Evolutionary conservation across 164 flowering plant genomes (phyloP), one percentile per base, ranked within the genome.

Genomic region (Warburgia ugandensis): DNA sequence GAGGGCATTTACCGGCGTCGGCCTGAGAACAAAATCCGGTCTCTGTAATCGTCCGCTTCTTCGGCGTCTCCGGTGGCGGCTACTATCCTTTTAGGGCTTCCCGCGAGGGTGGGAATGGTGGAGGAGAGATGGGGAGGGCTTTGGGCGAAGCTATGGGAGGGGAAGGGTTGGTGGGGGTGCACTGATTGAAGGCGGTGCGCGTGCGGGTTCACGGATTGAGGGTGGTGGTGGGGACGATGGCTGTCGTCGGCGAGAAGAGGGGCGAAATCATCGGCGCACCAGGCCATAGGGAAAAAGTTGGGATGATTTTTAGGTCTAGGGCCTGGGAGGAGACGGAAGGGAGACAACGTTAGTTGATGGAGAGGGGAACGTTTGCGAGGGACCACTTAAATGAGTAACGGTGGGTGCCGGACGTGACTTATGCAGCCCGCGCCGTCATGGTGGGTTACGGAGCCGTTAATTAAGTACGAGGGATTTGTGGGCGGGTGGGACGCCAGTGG

Each of bases 341-440:
- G 8, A 64, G 75, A 69, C 78, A 83, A 64, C 87, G 87, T 78
- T 81, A 74, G 69, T 29, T 39, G 20, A 3, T 13, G 52, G 47
- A 25, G 35, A 37, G 17, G 6, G 43, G 22, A 47, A 37, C 63
- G 72, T 41, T 45, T 29, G 61, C 17, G 40, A 44, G 53, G 33
- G 25, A 36, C 45, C 50, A 45, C 40, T 60, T 46, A 51, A 32
- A 54, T 16, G 52, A 13, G 9, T 66, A 58, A 74, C 77, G 78
- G 79, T 52, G 48, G 27, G 50, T 3, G 40, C 19, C 29, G 25
- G 46, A 52, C 65, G 77, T 65, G 69, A 70, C 23, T 12, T 38
- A 31, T 22, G 59, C 4, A 36, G 46, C 54, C 48, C 47, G 52
- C 40, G 37, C 66, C 68, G 78, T 79, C 45, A 73, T 76, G 77